A percentile compares a stretch with the other conserved stretches of the same genome.
Evolutionary conservation across 306 rosid species (phyloP).

Genomic region (Cucurbita maxima): DNA sequence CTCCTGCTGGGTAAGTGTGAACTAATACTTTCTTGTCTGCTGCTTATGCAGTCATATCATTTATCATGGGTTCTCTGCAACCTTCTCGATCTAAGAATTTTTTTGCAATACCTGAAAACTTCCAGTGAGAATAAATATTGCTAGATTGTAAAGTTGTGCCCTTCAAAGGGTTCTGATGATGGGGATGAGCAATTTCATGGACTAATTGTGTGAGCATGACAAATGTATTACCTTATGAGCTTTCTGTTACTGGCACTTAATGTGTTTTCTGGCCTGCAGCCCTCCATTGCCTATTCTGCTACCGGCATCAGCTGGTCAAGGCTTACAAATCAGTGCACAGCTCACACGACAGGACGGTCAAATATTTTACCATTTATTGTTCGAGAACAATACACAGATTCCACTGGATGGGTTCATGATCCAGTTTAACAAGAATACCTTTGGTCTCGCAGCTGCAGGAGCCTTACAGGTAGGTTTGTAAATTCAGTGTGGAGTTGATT

Average conservation of each 20-base stretch:
- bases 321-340: constrained; percentile 95
- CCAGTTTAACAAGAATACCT: constrained; percentile 91
- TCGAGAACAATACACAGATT: constrained; percentile 69
- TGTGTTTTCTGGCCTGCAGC: constrained; percentile 32
- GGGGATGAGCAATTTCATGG: background rate
- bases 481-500: background rate
- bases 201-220: background rate
- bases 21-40: constrained; percentile 1
- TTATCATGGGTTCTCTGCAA: background rate
- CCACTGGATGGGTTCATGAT: constrained; percentile 95
- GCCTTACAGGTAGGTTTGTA: constrained; percentile 53
- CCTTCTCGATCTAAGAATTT: background rate
- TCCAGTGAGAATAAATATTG: background rate
- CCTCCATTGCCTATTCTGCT: constrained; percentile 74
- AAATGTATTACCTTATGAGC: background rate
- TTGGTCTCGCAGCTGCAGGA: constrained; percentile 94
- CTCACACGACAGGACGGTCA: constrained; percentile 62
- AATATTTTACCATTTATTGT: constrained; percentile 65
- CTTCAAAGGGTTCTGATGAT: background rate
- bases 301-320: constrained; percentile 77
- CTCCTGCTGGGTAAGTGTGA: constrained; percentile 63
- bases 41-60: background rate
- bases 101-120: background rate
- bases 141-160: background rate
- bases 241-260: constrained; percentile 8